A percentile compares a stretch with the other conserved stretches of the same genome.
These are phyloP conservation scores for Fusarium musae DNA, from an alignment of 2,329 filamentous ascomycete genomes.

Conservation along the genomic window DNA sequence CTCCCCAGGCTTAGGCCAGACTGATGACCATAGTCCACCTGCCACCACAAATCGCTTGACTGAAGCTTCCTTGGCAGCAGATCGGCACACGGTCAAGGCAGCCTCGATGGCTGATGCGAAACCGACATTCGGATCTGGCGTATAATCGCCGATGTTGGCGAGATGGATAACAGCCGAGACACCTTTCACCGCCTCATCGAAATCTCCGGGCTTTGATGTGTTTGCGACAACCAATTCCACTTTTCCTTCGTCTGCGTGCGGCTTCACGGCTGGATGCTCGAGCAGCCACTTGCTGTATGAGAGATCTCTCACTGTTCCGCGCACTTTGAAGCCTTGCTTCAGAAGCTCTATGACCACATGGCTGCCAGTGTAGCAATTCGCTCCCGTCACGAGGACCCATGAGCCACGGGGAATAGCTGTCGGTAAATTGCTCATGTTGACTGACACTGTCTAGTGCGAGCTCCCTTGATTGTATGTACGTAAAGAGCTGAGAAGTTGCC, in stretches of 20 bases:
- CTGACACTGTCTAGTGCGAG: rapidly evolving
- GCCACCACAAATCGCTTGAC: slow-evolving; percentile 38
- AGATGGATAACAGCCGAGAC: slow-evolving; percentile 35
- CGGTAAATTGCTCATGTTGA: slow-evolving; percentile 4
- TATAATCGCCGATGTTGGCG: slow-evolving; percentile 17
- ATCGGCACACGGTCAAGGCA: slow-evolving; percentile 24
- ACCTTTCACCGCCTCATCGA: slow-evolving; percentile 34
- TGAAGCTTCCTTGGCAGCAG: slow-evolving; percentile 25
- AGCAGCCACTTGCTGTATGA: slow-evolving; percentile 34
- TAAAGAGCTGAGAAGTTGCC: no score
- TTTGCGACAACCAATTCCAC: slow-evolving; percentile 37
- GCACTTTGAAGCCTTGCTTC: slow-evolving; percentile 35
- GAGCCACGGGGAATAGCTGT: slow-evolving; percentile 36
- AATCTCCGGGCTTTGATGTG: slow-evolving; percentile 22
- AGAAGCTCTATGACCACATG: slow-evolving; percentile 37
- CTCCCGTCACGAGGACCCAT: slow-evolving; percentile 38
- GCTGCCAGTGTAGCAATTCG: slow-evolving; percentile 35
- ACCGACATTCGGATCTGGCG: slow-evolving; percentile 27
- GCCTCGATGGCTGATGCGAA: slow-evolving; percentile 29
- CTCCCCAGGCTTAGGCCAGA: slow-evolving; percentile 15
- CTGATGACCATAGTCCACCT: slow-evolving; percentile 25
- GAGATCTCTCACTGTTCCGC: slow-evolving; percentile 31
- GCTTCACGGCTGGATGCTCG: slow-evolving; percentile 12
- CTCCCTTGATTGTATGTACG: rapidly evolving
- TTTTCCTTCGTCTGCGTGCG: slow-evolving; percentile 4